Percentiles rank a stretch among this genome's conserved stretches.
phyloP scores from a whole-genome alignment of 2,329 filamentous ascomycete species.

The Diaporthe vexans region DNA sequence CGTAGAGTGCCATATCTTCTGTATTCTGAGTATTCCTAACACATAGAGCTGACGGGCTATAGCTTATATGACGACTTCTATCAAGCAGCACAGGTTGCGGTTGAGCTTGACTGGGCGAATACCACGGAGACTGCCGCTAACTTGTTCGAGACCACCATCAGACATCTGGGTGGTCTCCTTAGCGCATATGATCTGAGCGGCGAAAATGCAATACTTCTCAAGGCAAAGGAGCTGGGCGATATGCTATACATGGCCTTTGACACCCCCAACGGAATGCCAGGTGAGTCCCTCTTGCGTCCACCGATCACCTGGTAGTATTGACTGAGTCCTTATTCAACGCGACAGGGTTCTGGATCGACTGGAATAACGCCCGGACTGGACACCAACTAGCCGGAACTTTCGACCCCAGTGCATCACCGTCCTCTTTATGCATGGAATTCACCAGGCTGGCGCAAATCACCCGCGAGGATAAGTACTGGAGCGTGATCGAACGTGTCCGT shows the following conservation, averaged over 20 bases:
- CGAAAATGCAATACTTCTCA: slow-evolving; percentile 57
- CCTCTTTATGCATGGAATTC: slow-evolving; percentile 79
- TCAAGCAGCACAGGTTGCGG: slow-evolving; percentile 63
- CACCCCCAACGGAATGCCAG: slow-evolving; percentile 63
- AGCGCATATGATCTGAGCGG: slow-evolving; percentile 61
- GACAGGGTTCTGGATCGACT: slow-evolving; percentile 68
- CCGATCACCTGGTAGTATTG: too few relatives aligned
- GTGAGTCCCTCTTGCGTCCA: neutral
- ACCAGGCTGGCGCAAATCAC: slow-evolving; percentile 79
- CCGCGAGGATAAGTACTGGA: slow-evolving; percentile 77
- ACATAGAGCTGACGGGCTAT: fast-evolving
- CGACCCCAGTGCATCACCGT: slow-evolving; percentile 57
- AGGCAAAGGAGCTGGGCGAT: slow-evolving; percentile 61
- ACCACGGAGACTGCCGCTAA: slow-evolving; percentile 56
- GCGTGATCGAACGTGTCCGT: slow-evolving; percentile 74
- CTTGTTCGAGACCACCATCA: slow-evolving; percentile 63
- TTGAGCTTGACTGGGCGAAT: slow-evolving; percentile 63
- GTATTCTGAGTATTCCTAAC: neutral
- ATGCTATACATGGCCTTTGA: slow-evolving; percentile 64
- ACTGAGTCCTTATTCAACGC: neutral
- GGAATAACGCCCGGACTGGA: slow-evolving; percentile 52
- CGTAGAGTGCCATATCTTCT: fast-evolving
- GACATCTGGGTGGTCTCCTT: slow-evolving; percentile 61
- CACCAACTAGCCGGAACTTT: slow-evolving; percentile 51
- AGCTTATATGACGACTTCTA: slow-evolving; percentile 67